phyloP scores from a whole-genome alignment of 2,329 filamentous ascomycete genomes.

The Arthrobotrys musiformis region DNA sequence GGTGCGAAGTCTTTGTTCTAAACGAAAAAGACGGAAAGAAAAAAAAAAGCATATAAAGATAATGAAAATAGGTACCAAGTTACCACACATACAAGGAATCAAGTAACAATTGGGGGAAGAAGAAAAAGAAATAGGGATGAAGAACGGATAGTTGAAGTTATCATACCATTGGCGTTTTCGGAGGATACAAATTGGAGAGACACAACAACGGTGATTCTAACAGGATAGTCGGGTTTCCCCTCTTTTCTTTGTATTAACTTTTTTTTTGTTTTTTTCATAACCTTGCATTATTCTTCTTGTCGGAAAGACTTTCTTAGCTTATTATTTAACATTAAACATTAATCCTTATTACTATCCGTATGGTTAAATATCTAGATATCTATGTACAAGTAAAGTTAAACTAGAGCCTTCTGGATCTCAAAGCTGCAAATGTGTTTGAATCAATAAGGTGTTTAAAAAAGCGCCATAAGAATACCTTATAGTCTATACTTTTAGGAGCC shows the following conservation, averaged over 20 bases:
- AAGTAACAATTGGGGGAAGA: neutral
- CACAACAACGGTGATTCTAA: neutral
- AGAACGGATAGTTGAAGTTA: too few relatives aligned
- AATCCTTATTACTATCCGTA: neutral
- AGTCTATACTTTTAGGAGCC: too few relatives aligned
- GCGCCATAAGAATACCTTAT: too few relatives aligned
- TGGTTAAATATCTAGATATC: too few relatives aligned
- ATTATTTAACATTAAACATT: neutral
- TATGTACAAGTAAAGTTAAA: too few relatives aligned
- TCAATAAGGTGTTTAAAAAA: too few relatives aligned
- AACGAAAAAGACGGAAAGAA: neutral
- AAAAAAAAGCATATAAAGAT: neutral
- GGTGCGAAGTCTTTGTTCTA: constrained; percentile 25
- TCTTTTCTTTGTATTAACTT: constrained; percentile 1
- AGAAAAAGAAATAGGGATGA: neutral
- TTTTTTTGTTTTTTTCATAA: too few relatives aligned
- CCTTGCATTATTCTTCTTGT: neutral
- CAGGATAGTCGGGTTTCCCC: neutral
- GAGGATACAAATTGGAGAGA: constrained; percentile 20
- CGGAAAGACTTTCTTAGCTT: neutral
- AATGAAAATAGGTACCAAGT: too few relatives aligned
- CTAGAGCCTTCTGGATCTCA: too few relatives aligned
- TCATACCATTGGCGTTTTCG: constrained; percentile 27
- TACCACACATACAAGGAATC: too few relatives aligned
- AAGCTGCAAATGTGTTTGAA: too few relatives aligned